Base-by-base conservation (phyloP, 2,329 filamentous ascomycete species). In the Cadophora gregata region DNA sequence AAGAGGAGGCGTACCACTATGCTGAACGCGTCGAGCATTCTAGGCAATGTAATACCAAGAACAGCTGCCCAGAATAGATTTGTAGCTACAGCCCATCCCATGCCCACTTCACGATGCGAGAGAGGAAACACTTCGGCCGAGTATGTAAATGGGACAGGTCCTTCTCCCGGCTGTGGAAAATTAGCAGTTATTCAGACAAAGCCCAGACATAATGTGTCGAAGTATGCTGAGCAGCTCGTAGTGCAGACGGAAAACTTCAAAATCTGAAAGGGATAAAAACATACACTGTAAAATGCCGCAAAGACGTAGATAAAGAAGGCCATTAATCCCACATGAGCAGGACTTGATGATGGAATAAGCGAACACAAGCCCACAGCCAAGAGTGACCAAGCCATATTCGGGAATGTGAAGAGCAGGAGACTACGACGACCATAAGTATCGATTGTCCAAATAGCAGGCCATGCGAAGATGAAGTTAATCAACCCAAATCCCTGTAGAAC, bases 231-330 rank as follows among this genome's bases (percentile, higher is more conserved):
- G 12, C 31, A 6, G 31, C 31, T 36, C 31, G 12, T 5, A 36
- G 31, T 6, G 31, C 9, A n/a, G n/a, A n/a, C n/a, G n/a, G 10
- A 27, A n/a, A 50, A 27, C 3, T 1, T 16, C 5, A 56, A 33
- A 3, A 38, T 38, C 2, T 19, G 31, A 29, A n/a, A n/a, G 27
- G 5, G 2, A 5, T n/a, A 27, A 31, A 16, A 31, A 53, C 50
- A 31, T 53, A 53, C 50, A 53, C 27, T 36, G 77, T 90, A 90
- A 71, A 89, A 89, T 9, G 86, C 86, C 0, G 84, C 85, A 69
- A 91, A 91, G 16, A 91, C 75, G 78, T 87, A 91, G 67, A 90
- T 80, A 67, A 90, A 90, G 4, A 88, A 78, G 0, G 87, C 85
- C 19, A 90, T 83, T 0, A 86, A 76, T 0, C 78, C 86, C 16